Percentiles rank a stretch among this genome's conserved stretches.
These are phyloP conservation scores for Pythium periplocum DNA, from an alignment of 352 stramenopile species.

Conservation along the genomic window DNA sequence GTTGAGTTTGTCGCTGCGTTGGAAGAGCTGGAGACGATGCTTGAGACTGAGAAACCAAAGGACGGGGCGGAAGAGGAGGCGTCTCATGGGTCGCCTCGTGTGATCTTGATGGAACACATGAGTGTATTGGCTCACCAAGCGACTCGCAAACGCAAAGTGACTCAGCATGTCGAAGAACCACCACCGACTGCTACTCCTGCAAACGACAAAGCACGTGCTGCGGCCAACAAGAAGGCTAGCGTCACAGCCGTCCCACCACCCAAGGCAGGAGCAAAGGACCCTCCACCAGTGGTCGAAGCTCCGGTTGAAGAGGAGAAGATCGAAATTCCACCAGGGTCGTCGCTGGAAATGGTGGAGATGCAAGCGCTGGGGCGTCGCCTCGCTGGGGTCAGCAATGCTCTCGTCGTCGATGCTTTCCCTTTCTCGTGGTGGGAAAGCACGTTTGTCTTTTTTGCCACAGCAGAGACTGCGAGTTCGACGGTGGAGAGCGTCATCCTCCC, in stretches of 20 bases:
- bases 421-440: conserved; percentile 19
- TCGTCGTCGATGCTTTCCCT: conserved; percentile 15
- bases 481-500: not conserved
- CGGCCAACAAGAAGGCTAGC: conserved; percentile 15
- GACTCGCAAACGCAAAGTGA: conserved; percentile 1
- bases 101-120: conserved; percentile 43
- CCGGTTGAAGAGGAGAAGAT: conserved; percentile 2
- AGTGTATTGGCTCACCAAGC: conserved; percentile 10
- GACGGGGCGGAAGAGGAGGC: not conserved
- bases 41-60: too few relatives aligned
- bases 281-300: not conserved
- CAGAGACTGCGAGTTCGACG: not conserved
- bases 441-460: conserved; percentile 15
- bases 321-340: conserved; percentile 15
- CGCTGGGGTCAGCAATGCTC: not conserved
- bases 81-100: conserved; percentile 9
- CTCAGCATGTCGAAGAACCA: not conserved
- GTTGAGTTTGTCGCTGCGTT: conserved; percentile 30
- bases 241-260: not conserved
- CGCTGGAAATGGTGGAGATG: conserved; percentile 16
- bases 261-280: not conserved
- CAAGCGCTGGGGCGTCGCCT: conserved; percentile 15
- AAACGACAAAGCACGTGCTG: conserved; percentile 11
- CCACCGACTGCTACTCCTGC: not conserved
- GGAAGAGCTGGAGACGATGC: conserved; percentile 5